Percentiles rank a stretch among this genome's conserved stretches.
phyloP scores from a whole-genome alignment of 2,329 filamentous ascomycete genomes.

The Calonectria henricotiae region DNA sequence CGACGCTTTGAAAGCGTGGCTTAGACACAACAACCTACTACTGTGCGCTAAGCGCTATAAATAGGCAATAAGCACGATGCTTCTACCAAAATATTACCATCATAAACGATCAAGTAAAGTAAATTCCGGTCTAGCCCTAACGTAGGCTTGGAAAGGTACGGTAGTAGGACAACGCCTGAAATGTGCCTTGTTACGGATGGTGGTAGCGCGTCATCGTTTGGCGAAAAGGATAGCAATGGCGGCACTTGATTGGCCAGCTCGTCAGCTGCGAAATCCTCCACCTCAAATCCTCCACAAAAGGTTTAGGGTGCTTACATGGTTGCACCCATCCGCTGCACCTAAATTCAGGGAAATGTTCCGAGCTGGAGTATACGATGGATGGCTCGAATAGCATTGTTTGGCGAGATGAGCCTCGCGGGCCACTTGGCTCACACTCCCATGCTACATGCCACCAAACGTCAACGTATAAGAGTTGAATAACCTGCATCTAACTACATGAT shows the following conservation, averaged over 20 bases:
- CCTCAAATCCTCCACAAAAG: background rate
- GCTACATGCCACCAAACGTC: background rate
- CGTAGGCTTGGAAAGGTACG: background rate
- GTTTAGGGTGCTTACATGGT: slow-evolving; percentile 21
- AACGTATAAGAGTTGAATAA: background rate
- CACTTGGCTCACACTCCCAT: background rate
- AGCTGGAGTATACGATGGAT: slow-evolving; percentile 2
- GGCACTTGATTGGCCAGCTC: background rate
- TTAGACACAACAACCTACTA: background rate
- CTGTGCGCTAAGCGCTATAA: background rate
- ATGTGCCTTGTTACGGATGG: background rate
- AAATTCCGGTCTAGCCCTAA: too few species aligned
- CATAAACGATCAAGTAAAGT: background rate
- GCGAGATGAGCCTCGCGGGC: slow-evolving; percentile 15
- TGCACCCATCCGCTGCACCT: background rate
- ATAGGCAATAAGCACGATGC: background rate
- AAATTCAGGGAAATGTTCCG: background rate
- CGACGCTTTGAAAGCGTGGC: too few species aligned
- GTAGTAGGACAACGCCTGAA: background rate
- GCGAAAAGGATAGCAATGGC: background rate
- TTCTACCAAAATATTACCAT: background rate
- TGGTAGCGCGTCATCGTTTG: background rate
- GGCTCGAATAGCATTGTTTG: slow-evolving; percentile 21
- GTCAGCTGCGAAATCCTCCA: background rate
- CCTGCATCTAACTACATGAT: background rate